A percentile compares a stretch with the other conserved stretches of the same genome.
Conservation (phyloP, 495 filamentous ascomycete genomes). For the Penicillium verhagenii region DNA sequence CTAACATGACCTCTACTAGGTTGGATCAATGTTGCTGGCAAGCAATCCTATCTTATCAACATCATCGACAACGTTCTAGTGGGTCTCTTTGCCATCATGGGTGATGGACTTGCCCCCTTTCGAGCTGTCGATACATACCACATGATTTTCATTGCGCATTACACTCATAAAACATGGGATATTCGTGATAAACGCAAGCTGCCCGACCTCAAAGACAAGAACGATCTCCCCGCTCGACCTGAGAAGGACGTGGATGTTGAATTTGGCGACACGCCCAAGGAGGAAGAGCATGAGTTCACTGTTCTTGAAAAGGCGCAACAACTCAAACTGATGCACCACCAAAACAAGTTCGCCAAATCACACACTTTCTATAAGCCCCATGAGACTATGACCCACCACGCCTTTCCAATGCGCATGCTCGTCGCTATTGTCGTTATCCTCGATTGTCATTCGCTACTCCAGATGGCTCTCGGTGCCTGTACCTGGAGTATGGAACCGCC, state of each 20-base stretch:
- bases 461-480: conserved; percentile 70
- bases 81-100: conserved; percentile 73
- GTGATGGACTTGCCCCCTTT: conserved; percentile 74
- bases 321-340: conserved; percentile 63
- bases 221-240: conserved; percentile 60
- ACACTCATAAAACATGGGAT: conserved; percentile 70
- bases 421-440: conserved; percentile 71
- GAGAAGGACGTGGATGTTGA: conserved; percentile 48
- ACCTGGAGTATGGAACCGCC: conserved; percentile 71
- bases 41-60: conserved; percentile 67
- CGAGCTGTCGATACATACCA: conserved; percentile 78
- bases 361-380: conserved; percentile 87
- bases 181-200: conserved; percentile 61
- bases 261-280: conserved; percentile 36
- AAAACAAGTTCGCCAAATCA: conserved; percentile 69
- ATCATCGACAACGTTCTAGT: conserved; percentile 77
- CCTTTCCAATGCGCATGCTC: conserved; percentile 70
- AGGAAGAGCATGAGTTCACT: conserved; percentile 49
- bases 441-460: conserved; percentile 70
- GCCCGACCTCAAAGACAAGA: conserved; percentile 64
- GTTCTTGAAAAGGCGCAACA: conserved; percentile 65
- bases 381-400: conserved; percentile 75
- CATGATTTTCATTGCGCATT: conserved; percentile 68
- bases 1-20: conserved; percentile 29
- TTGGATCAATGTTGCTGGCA: conserved; percentile 78